A percentile compares a stretch with the other conserved stretches of the same genome.
Evolutionary conservation across 2,329 filamentous ascomycete species (phyloP).

Genomic region (Metarhizium brunneum): DNA sequence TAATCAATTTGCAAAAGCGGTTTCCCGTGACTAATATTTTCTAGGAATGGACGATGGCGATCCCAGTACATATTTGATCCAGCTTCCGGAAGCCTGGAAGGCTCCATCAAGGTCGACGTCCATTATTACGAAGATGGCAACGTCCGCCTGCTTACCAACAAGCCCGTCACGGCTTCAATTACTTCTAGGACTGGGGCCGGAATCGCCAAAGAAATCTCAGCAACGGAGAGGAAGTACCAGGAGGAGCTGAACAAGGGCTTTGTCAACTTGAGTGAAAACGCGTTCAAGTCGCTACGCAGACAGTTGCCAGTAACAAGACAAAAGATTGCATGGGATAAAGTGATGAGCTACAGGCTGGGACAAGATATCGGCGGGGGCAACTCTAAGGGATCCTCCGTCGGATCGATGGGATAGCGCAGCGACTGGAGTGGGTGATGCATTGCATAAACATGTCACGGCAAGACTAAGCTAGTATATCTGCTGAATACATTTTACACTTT

Average conservation of each 20-base stretch:
- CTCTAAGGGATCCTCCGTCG: conserved; percentile 24
- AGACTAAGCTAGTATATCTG: not conserved
- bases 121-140: conserved; percentile 99
- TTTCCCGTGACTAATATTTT: not conserved
- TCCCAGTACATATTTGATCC: conserved; percentile 75
- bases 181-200: conserved; percentile 54
- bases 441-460: not conserved
- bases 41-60: conserved; percentile 91
- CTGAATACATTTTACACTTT: not conserved
- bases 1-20: not conserved
- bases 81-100: conserved; percentile 57
- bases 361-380: conserved; percentile 69
- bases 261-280: conserved; percentile 78
- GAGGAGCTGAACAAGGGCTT: conserved; percentile 93
- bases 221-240: conserved; percentile 84
- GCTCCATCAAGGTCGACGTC: conserved; percentile 84
- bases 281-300: conserved; percentile 86
- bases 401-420: conserved; percentile 24
- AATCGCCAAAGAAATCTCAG: conserved; percentile 69
- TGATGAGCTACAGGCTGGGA: conserved; percentile 80
- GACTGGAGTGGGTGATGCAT: not conserved
- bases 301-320: conserved; percentile 94
- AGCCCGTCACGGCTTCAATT: conserved; percentile 57
- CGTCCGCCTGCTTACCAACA: conserved; percentile 84
- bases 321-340: conserved; percentile 99